Base-by-base conservation (phyloP, 805 yeast species). In the Hanseniaspora thailandica region DNA sequence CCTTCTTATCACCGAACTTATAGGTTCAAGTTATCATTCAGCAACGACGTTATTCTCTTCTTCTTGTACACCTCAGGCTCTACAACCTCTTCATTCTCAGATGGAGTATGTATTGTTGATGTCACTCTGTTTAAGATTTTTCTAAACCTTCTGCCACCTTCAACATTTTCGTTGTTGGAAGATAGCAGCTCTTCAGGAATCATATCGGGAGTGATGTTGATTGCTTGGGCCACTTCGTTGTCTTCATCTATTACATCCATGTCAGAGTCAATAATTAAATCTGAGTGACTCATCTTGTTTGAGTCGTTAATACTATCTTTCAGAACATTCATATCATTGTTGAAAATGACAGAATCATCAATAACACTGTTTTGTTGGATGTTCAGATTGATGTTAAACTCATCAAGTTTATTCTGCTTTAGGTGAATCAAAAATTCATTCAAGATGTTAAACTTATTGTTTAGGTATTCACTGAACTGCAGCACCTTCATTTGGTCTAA, bases 1-100 rank as follows among this genome's bases (percentile, higher is more conserved):
- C 8, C 8, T 6, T 26, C 28, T 26, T 26, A 6, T 26, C n/a
- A n/a, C n/a, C n/a, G n/a, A n/a, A 5, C 23, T 43, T 20, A 47
- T n/a, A 26, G 20, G 19, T 28, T 26, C 26, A 38, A 15, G 22
- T 47, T 34, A 15, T 28, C 36, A 20, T 36, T 47, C 30, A 47
- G 15, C 22, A 47, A 20, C 12, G 51, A 47, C 8, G 33, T 47
- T 19, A 47, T 34, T 20, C 51, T 26, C 10, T 39, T 47, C 39
- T 47, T 47, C 19, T 39, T 28, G 13, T 20, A 45, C 1, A 23
- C 41, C 13, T 38, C 41, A 25, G 15, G 10, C 10, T 20, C 26
- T 2, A 3, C 22, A 22, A 6, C 23, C 22, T 45, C 40, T 13
- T 45, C 35, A 17, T 31, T 31, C 8, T 5, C 4, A 10, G 39